These are phyloP conservation scores for Paramecium pentaurelia DNA, from an alignment of 73 alveolate species.

Conservation along the genomic window DNA sequence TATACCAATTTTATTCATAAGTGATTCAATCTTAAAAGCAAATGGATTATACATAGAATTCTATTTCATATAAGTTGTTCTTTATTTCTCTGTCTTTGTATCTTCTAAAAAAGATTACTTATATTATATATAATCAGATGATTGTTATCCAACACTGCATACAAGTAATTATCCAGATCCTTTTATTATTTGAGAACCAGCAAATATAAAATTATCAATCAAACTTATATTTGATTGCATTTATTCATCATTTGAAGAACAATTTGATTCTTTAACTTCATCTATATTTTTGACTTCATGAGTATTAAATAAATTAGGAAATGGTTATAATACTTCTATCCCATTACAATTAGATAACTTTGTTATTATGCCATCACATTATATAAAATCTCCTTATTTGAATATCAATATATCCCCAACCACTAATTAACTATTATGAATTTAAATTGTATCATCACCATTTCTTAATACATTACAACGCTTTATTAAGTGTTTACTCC, in stretches of 20 bases:
- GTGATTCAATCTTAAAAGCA: slow-evolving; percentile 1
- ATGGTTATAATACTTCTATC: neutral
- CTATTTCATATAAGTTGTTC: neutral
- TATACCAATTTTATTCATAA: neutral
- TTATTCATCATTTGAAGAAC: neutral
- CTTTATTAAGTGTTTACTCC: neutral
- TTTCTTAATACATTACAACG: neutral
- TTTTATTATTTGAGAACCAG: slow-evolving; percentile 28
- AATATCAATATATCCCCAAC: slow-evolving; percentile 35
- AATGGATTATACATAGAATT: slow-evolving; percentile 48
- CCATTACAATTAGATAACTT: neutral
- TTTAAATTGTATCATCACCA: neutral
- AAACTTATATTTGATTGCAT: neutral
- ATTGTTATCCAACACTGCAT: neutral
- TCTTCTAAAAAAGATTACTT: slow-evolving; percentile 4
- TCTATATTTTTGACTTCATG: neutral
- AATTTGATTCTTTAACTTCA: neutral
- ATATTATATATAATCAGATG: neutral
- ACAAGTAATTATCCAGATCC: neutral
- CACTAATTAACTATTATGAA: neutral
- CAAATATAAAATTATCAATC: neutral
- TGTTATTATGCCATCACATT: slow-evolving; percentile 39
- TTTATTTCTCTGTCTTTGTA: neutral
- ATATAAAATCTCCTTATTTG: slow-evolving; percentile 12
- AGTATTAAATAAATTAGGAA: neutral